Evolutionary conservation across 257 asterid species (phyloP), one percentile per base, ranked within the genome.

Genomic region (Fraxinus excelsior): DNA sequence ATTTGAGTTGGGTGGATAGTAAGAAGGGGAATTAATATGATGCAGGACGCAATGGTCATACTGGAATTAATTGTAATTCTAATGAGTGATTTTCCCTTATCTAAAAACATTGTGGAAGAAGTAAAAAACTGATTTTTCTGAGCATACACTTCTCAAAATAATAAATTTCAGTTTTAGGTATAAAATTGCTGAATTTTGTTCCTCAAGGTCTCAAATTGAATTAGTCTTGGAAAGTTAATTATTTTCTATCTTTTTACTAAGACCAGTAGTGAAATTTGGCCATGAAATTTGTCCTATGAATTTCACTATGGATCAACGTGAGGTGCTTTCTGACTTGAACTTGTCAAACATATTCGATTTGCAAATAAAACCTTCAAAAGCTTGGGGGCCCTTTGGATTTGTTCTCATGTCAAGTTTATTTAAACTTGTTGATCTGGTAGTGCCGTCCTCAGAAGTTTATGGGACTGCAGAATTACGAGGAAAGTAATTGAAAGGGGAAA

Each of bases 51-150:
- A 19, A 66, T 46, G 53, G 18, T 58, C 67, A 40, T 26, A 38
- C 18, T 58, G 74, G 12, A 18, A 71, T 40, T 56, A 4, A 58
- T 58, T 69, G n/a, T 70, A 31, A 76, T 44, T 44, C 75, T 62
- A 2, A 34, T 46, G 51, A 3, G 60, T 18, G 65, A 64, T 28
- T 21, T 29, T 46, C 56, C 38, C 67, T 31, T 16, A n/a, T 29
- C 25, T 37, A 38, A 74, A 46, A 1, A 13, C 26, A 49, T 40
- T 38, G 2, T 7, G 44, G 76, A 49, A 34, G 60, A 34, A 70
- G 70, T 34, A 73, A 32, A 46, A 37, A 37, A 29, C 44, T 18
- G 9, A 18, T 34, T 67, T 28, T 26, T 68, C 70, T 32, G 28
- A 51, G 42, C 70, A 29, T 10, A n/a, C 66, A 21, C 66, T 58